Percentiles rank a stretch among this genome's conserved stretches.
Conservation (phyloP, 345 rosid genomes). For the Salix dunnii region DNA sequence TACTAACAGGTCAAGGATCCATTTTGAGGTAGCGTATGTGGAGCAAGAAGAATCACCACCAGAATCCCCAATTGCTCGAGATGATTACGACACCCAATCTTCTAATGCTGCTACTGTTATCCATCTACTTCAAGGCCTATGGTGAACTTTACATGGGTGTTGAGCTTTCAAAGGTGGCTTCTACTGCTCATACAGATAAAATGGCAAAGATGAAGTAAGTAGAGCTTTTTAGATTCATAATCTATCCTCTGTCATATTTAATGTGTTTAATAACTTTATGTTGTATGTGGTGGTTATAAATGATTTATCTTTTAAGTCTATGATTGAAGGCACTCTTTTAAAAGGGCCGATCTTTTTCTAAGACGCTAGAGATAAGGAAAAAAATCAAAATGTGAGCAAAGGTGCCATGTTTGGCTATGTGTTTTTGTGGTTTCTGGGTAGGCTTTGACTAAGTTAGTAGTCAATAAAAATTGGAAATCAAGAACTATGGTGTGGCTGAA, state of each 20-base stretch:
- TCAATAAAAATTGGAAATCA: too few relatives aligned
- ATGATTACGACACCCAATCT: constrained; percentile 31
- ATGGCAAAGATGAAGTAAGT: constrained; percentile 94
- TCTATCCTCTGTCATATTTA: not conserved
- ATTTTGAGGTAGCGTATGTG: constrained; percentile 78
- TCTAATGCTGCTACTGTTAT: constrained; percentile 15
- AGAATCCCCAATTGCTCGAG: constrained; percentile 49
- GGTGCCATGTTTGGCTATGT: not conserved
- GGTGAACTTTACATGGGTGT: constrained; percentile 50
- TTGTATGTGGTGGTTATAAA: not conserved
- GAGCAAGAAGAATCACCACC: constrained; percentile 75
- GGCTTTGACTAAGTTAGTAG: too few relatives aligned
- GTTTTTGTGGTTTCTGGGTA: not conserved
- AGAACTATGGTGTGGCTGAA: too few relatives aligned
- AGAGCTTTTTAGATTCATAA: too few relatives aligned
- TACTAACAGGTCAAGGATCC: constrained; percentile 47
- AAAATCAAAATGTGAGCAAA: not conserved
- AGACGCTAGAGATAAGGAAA: not conserved
- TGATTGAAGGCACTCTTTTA: not conserved
- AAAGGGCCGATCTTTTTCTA: not conserved
- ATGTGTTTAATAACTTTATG: not conserved
- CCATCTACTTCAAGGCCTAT: constrained; percentile 20
- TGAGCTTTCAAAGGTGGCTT: constrained; percentile 69
- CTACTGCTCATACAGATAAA: constrained; percentile 68
- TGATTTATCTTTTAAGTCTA: not conserved